Percentiles rank a stretch among this genome's conserved stretches.
These are phyloP conservation scores for Yamadazyma membranifaciens DNA, from an alignment of 1,139 yeast species.

Conservation along the genomic window DNA sequence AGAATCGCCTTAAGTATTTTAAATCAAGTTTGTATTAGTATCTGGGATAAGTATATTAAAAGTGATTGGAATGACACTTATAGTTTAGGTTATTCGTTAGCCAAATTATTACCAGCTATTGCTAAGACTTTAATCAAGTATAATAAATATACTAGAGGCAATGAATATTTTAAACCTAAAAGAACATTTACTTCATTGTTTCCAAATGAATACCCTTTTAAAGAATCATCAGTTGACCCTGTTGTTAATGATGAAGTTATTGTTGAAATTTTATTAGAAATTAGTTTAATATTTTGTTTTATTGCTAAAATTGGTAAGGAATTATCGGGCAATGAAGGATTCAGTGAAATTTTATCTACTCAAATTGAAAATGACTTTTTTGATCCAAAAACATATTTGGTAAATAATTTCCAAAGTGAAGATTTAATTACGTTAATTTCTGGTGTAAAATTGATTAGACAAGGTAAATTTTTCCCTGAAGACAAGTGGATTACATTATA, in stretches of 20 bases:
- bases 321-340: slow-evolving; percentile 49
- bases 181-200: slow-evolving; percentile 66
- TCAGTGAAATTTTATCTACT: slow-evolving; percentile 24
- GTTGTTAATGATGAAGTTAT: slow-evolving; percentile 67
- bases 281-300: slow-evolving; percentile 58
- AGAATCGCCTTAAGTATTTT: slow-evolving; percentile 63
- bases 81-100: slow-evolving; percentile 43
- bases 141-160: slow-evolving; percentile 52
- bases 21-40: slow-evolving; percentile 44
- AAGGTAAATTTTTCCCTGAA: slow-evolving; percentile 62
- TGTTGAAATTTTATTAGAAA: slow-evolving; percentile 72
- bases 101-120: slow-evolving; percentile 52
- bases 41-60: slow-evolving; percentile 30
- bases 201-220: slow-evolving; percentile 68
- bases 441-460: slow-evolving; percentile 57
- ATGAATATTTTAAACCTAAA: slow-evolving; percentile 54
- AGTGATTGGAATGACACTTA: slow-evolving; percentile 22
- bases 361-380: slow-evolving; percentile 33
- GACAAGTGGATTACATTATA: slow-evolving; percentile 70
- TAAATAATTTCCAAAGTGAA: slow-evolving; percentile 36
- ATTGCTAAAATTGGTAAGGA: slow-evolving; percentile 52
- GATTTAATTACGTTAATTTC: slow-evolving; percentile 48
- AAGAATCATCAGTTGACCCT: slow-evolving; percentile 68
- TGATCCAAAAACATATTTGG: slow-evolving; percentile 31
- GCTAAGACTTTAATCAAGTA: slow-evolving; percentile 52